Base-by-base conservation (phyloP, 23 red algal genomes). In the Gracilaria gracilis region DNA sequence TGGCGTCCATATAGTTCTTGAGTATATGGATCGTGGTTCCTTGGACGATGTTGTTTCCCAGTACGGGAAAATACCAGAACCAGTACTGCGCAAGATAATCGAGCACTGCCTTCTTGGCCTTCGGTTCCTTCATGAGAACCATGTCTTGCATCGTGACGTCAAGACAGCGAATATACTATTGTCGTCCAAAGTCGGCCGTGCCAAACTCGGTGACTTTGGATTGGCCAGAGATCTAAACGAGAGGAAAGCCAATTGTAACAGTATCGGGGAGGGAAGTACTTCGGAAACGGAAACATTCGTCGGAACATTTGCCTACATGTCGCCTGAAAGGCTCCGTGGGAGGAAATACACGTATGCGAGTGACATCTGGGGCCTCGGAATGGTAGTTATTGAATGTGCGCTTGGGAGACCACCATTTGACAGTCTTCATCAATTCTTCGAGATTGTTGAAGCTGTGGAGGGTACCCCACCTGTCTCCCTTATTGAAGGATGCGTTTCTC, bases 121-220 rank as follows among this genome's bases (percentile, higher is more conserved):
- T 57, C 32, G 40, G 14, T 96, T 91, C 48, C 72, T 96, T 21
- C 94, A 96, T 49, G 62, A 86, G 23, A 90, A 91, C 37, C 88
- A 91, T 24, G 82, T 91, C 29, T 79, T 96, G 58, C 94, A 96
- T 78, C 80, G 94, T n/a, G 94, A 96, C 50, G 79, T 96, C 48
- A 96, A 96, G 57, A 96, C 88, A 37, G 94, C 67, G 6, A 96
- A 96, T 72, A 96, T 96, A 28, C 57, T 96, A n/a, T 27, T 96
- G 38, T 93, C 88, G 9, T 54, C 70, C 20, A 85, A 79, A 31
- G 39, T 85, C 0, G 72, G 83, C 11, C 62, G 87, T 1, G 88
- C 94, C 28, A 96, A 96, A 67, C 83, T 96, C 39, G 75, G 87
- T 84, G 94, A 96, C 70, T 96, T 96, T 84, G 94, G 94, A 9